Percentiles rank a stretch among this genome's conserved stretches.
phyloP scores from a whole-genome alignment of 176 grass and related monocot species.

The Avena atlantica region DNA sequence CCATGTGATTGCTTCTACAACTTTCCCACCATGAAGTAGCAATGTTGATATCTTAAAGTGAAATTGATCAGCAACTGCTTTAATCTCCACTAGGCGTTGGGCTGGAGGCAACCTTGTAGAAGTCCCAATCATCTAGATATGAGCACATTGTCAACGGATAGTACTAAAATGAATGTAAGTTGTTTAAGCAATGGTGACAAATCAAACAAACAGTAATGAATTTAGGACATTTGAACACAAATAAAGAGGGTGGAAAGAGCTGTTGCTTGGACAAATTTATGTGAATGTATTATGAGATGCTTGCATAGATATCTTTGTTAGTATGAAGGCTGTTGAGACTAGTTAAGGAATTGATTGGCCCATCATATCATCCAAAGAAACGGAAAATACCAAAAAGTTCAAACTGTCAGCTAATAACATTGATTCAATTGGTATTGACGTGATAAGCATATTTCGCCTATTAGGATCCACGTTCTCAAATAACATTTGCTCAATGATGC shows the following conservation, averaged over 20 bases:
- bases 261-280: constrained; percentile 12
- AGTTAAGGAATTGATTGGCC: not conserved
- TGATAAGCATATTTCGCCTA: not conserved
- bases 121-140: constrained; percentile 80
- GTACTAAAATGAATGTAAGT: constrained; percentile 39
- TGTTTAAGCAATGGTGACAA: constrained; percentile 22
- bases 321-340: not conserved
- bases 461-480: not conserved
- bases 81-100: constrained; percentile 90
- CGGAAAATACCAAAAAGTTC: not conserved
- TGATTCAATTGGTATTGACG: not conserved
- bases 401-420: not conserved
- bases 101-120: constrained; percentile 94
- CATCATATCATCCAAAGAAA: not conserved
- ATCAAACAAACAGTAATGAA: constrained; percentile 19
- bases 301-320: not conserved
- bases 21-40: constrained; percentile 87
- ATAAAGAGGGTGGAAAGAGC: not conserved
- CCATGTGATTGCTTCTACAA: constrained; percentile 89
- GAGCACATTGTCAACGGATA: constrained; percentile 42
- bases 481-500: constrained; percentile 19
- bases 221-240: constrained; percentile 22
- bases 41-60: constrained; percentile 98
- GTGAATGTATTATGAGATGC: constrained; percentile 20
- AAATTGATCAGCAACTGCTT: constrained; percentile 87